Base-by-base conservation (phyloP, 495 filamentous ascomycete genomes). In the Penicillium flavigenum region DNA sequence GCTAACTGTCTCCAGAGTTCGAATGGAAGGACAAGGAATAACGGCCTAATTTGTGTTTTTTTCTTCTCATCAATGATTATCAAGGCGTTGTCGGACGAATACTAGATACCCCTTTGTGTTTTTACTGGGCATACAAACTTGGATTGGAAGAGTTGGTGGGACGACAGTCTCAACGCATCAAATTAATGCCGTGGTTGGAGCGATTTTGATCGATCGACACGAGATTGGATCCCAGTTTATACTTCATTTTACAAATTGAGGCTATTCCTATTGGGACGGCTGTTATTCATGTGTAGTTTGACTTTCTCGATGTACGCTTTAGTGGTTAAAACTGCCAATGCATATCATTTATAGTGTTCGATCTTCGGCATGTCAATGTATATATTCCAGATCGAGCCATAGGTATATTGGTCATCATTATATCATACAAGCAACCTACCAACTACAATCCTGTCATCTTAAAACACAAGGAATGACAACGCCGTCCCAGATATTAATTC, bases 21-120 rank as follows among this genome's bases (percentile, higher is more conserved):
- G 87, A 89, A 68, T 89, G 86, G 85, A 83, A 82, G 59, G 74
- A 65, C 45, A 73, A 74, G 19, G 72, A 77, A 64, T 75, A 68
- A 73, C 55, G 63, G 61, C 58, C 60, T 38, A 34, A 62, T 52
- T 16, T 45, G 22, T 36, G 43, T 49, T 42, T 47, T 51, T 24
- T 57, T 41, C 20, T 34, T 31, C 46, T 48, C 22, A 5, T 19
- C 31, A 20, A 24, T 54, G 14, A n/a, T 60, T 51, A 42, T 29
- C 29, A 60, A 46, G 58, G 58, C 36, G 43, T 55, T 63, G 51
- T 42, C 51, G 54, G 51, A 53, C 39, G 43, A 51, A 54, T 58
- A 58, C 19, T 22, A 47, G 53, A 55, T 55, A 55, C 53, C 53
- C 52, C 20, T 55, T 55, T 47, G 53, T 24, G 9, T 38, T 38